These are phyloP conservation scores for Hypoxylon sp. DNA, from an alignment of 2,329 filamentous ascomycete genomes.

Conservation along the genomic window DNA sequence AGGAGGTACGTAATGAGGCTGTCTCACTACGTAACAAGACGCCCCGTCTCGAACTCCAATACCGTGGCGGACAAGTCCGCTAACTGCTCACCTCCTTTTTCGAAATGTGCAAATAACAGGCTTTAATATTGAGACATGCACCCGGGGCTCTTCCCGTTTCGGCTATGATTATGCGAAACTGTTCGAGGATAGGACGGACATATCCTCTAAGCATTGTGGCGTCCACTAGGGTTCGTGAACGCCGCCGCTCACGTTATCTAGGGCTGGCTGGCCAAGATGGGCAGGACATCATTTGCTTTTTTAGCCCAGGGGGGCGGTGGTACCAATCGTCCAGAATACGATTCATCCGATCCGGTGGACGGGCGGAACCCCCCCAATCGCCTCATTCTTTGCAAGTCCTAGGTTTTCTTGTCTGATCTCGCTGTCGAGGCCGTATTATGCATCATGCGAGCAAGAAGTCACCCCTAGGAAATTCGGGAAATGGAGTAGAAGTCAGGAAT, in stretches of 20 bases:
- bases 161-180: background rate
- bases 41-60: background rate
- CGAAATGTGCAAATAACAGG: slow-evolving; percentile 1
- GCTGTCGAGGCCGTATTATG: background rate
- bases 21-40: background rate
- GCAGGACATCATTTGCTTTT: slow-evolving; percentile 13
- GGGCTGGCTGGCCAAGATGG: slow-evolving; percentile 18
- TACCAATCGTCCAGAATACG: slow-evolving; percentile 2
- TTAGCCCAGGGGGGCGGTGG: slow-evolving; percentile 5
- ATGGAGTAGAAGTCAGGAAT: background rate
- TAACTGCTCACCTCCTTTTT: background rate
- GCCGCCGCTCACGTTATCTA: slow-evolving; percentile 10
- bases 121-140: slow-evolving; percentile 8
- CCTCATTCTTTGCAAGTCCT: background rate
- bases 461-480: slow-evolving; percentile 1
- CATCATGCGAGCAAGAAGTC: background rate
- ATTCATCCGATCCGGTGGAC: background rate
- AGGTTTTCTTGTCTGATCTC: background rate
- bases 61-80: slow-evolving; percentile 9
- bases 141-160: slow-evolving; percentile 1
- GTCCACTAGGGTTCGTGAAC: slow-evolving; percentile 20
- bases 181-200: slow-evolving; percentile 8
- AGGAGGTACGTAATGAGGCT: background rate
- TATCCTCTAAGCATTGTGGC: slow-evolving; percentile 17
- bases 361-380: slow-evolving; percentile 1